These are phyloP conservation scores for Alternaria solani DNA, from an alignment of 2,329 filamentous ascomycete species.

Conservation along the genomic window DNA sequence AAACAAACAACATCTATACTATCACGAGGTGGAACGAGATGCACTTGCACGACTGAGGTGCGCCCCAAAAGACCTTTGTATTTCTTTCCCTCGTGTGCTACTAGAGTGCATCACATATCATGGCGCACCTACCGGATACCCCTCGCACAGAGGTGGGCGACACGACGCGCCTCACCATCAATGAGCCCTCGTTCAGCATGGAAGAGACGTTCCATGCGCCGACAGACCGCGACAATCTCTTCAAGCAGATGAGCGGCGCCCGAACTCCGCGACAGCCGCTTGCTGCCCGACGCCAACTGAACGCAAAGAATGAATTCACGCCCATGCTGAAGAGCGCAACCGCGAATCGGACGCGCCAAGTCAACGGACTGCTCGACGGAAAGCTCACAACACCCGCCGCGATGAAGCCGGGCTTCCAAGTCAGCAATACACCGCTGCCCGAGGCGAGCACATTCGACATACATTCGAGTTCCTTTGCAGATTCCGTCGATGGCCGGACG, in stretches of 20 bases:
- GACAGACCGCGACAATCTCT: conserved; percentile 75
- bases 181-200: conserved; percentile 81
- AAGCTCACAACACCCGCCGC: conserved; percentile 69
- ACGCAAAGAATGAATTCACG: conserved; percentile 81
- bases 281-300: conserved; percentile 62
- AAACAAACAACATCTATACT: conserved; percentile 33
- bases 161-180: conserved; percentile 74
- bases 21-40: conserved; percentile 14
- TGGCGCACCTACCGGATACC: conserved; percentile 73
- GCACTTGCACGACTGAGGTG: conserved; percentile 20
- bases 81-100: conserved; percentile 44
- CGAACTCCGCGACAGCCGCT: conserved; percentile 79
- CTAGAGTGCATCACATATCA: conserved; percentile 33
- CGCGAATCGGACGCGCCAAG: conserved; percentile 66
- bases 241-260: conserved; percentile 74
- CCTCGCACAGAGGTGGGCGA: conserved; percentile 86
- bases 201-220: conserved; percentile 84
- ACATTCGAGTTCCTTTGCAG: conserved; percentile 59
- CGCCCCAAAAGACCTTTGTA: conserved; percentile 19
- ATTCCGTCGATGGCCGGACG: conserved; percentile 69
- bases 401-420: conserved; percentile 67
- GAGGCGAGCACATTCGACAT: conserved; percentile 70
- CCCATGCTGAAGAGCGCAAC: conserved; percentile 86
- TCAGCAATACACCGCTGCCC: conserved; percentile 78
- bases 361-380: conserved; percentile 50